These are phyloP conservation scores for Amesomyces nigricolor DNA, from an alignment of 2,329 filamentous ascomycete species.

Conservation along the genomic window DNA sequence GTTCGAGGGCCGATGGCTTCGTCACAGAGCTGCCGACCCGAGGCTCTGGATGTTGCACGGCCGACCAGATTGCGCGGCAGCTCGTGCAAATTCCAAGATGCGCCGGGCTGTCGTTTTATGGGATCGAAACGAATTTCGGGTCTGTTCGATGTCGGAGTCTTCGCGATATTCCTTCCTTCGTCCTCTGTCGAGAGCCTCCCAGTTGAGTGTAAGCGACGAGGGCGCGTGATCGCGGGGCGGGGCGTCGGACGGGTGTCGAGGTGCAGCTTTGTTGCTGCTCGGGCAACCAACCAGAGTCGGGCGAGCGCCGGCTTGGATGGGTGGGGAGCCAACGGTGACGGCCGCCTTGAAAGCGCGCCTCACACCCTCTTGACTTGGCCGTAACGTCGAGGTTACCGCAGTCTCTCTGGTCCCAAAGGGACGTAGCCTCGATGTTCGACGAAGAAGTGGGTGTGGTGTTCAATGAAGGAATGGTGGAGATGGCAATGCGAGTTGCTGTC, in stretches of 20 bases:
- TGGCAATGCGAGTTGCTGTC: too few species aligned
- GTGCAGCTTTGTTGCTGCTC: conserved; percentile 8
- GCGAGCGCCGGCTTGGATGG: conserved; percentile 1
- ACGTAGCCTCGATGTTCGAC: neutral
- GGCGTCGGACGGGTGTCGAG: conserved; percentile 8
- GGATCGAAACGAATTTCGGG: too few species aligned
- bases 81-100: neutral
- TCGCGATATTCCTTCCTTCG: neutral
- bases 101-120: neutral
- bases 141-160: neutral
- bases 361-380: neutral
- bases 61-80: neutral
- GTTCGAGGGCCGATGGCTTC: neutral
- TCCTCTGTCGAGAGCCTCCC: neutral
- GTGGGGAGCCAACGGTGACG: neutral
- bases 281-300: conserved; percentile 13
- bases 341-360: neutral
- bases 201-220: neutral
- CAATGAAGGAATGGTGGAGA: too few species aligned
- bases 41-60: neutral
- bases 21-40: neutral
- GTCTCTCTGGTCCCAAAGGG: neutral
- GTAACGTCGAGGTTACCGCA: neutral
- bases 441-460: too few species aligned
- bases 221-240: conserved; percentile 14